A percentile compares a stretch with the other conserved stretches of the same genome.
Evolutionary conservation across 2,329 filamentous ascomycete genomes (phyloP).

Genomic region (Trichoderma sp.): DNA sequence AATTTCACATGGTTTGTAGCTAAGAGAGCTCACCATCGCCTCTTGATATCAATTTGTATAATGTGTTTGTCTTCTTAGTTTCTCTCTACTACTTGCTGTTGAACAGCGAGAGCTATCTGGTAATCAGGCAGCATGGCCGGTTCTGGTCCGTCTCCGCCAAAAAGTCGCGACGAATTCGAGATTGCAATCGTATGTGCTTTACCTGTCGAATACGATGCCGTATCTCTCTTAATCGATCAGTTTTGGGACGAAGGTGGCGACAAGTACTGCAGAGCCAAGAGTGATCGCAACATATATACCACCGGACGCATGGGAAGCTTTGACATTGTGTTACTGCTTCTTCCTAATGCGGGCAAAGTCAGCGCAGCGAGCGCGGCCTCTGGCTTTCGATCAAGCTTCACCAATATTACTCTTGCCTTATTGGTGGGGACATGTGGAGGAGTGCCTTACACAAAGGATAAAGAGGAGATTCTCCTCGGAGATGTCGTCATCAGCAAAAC

Average conservation of each 20-base stretch:
- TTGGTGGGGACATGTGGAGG: slow-evolving; percentile 48
- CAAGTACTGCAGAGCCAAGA: slow-evolving; percentile 15
- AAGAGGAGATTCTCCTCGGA: slow-evolving; percentile 36
- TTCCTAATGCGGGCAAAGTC: slow-evolving; percentile 37
- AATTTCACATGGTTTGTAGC: too few relatives aligned
- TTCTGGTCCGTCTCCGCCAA: background rate
- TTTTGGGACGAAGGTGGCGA: slow-evolving; percentile 28
- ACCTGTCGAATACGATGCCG: slow-evolving; percentile 23
- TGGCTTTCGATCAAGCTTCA: slow-evolving; percentile 41
- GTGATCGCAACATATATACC: slow-evolving; percentile 32
- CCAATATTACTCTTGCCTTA: slow-evolving; percentile 39
- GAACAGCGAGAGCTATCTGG: too few relatives aligned
- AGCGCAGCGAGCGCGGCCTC: slow-evolving; percentile 36
- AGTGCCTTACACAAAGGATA: slow-evolving; percentile 32
- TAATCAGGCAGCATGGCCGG: background rate
- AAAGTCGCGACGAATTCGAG: background rate
- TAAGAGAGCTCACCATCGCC: too few relatives aligned
- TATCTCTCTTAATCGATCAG: slow-evolving; percentile 26
- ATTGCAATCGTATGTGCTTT: background rate
- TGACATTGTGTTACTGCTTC: slow-evolving; percentile 36
- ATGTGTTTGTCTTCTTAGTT: too few relatives aligned
- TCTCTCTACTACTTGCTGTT: too few relatives aligned
- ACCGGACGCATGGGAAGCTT: slow-evolving; percentile 35
- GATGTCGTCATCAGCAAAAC: slow-evolving; percentile 40
- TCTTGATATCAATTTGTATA: too few relatives aligned